phyloP scores from a whole-genome alignment of 2,329 filamentous ascomycete species.

The Pyricularia grisea region DNA sequence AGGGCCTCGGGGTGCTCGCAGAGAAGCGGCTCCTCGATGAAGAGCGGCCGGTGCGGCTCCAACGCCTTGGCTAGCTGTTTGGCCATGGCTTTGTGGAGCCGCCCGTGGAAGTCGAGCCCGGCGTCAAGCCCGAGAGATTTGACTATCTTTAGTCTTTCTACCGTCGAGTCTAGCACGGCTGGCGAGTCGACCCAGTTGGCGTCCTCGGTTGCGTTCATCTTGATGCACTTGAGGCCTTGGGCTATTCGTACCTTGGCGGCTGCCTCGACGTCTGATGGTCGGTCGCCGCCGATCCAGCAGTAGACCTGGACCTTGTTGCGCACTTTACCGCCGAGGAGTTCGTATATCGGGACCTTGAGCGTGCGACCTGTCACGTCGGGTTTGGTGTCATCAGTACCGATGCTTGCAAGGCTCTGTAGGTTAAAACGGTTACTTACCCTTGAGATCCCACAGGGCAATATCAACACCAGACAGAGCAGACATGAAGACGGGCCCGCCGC shows the following conservation, averaged over 20 bases:
- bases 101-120: constrained; percentile 61
- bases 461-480: constrained; percentile 62
- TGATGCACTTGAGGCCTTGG: constrained; percentile 50
- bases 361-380: constrained; percentile 5
- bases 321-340: constrained; percentile 58
- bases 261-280: constrained; percentile 49
- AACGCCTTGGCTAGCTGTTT: constrained; percentile 55
- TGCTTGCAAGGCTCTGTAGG: too few relatives aligned
- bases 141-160: constrained; percentile 52
- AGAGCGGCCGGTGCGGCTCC: constrained; percentile 52
- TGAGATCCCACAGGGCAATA: constrained; percentile 63
- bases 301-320: constrained; percentile 56
- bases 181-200: constrained; percentile 60
- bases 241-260: constrained; percentile 39
- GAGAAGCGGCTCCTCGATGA: constrained; percentile 58
- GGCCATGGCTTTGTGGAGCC: constrained; percentile 60
- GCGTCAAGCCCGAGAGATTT: constrained; percentile 56
- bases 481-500: constrained; percentile 64
- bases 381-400: not conserved
- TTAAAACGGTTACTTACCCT: constrained; percentile 24
- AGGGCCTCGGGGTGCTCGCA: constrained; percentile 52
- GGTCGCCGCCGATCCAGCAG: constrained; percentile 60
- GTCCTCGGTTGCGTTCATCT: constrained; percentile 65
- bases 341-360: constrained; percentile 47
- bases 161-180: constrained; percentile 41